These are phyloP conservation scores for Ascoidea rubescens DNA, from an alignment of 805 yeast genomes.

Conservation along the genomic window DNA sequence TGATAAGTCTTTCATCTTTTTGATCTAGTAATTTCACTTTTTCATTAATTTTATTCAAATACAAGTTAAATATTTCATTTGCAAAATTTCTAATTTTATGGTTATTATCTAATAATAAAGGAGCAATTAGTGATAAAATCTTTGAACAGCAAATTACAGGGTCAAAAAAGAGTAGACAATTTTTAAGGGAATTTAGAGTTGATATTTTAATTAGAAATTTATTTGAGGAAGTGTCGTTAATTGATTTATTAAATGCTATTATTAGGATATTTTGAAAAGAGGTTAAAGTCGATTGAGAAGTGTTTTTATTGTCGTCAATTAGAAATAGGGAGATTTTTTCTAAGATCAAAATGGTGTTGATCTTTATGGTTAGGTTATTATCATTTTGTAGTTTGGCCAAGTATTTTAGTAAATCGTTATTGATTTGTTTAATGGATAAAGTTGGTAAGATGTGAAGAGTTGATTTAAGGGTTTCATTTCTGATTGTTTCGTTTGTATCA, in stretches of 20 bases:
- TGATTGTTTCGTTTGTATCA: constrained; percentile 69
- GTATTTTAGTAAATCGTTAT: constrained; percentile 69
- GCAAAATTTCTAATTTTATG: constrained; percentile 62
- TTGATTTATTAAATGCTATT: constrained; percentile 75
- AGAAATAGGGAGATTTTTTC: constrained; percentile 50
- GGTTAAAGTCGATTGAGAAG: too few species aligned
- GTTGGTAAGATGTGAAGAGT: constrained; percentile 30
- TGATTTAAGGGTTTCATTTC: constrained; percentile 69
- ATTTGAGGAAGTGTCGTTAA: constrained; percentile 66
- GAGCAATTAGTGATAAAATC: constrained; percentile 73
- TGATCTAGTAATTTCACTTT: constrained; percentile 14
- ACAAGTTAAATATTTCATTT: constrained; percentile 45
- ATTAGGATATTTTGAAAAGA: constrained; percentile 60
- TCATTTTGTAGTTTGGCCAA: constrained; percentile 78
- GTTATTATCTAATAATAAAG: constrained; percentile 67
- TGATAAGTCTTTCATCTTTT: too few species aligned
- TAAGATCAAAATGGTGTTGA: constrained; percentile 59
- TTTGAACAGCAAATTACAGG: constrained; percentile 69
- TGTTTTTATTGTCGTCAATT: constrained; percentile 22
- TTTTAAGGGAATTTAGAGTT: constrained; percentile 61
- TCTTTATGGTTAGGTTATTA: constrained; percentile 60
- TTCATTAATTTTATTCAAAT: constrained; percentile 37
- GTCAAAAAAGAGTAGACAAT: constrained; percentile 49
- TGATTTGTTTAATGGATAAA: constrained; percentile 65
- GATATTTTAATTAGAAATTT: constrained; percentile 39